phyloP scores from a whole-genome alignment of 129 eudicot genomes.

The Heracleum sosnowskyi region DNA sequence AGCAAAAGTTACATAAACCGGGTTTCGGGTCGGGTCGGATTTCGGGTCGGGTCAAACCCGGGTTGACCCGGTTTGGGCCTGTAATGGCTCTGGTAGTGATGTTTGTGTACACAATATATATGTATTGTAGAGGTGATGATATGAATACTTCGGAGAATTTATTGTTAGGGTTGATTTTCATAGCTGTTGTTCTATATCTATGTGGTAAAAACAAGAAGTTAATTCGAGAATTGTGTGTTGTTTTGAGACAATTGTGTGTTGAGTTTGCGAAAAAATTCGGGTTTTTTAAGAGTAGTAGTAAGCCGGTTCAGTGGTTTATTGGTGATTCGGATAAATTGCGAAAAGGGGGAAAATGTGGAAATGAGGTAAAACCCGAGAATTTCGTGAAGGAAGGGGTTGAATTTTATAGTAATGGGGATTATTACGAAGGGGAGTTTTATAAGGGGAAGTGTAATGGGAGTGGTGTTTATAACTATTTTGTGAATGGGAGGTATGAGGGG shows the following conservation, averaged over 20 bases:
- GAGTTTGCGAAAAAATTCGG: conserved; percentile 19
- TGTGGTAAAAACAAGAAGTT: conserved; percentile 28
- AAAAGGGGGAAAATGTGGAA: not conserved
- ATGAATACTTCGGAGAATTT: conserved; percentile 44
- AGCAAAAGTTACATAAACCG: conserved; percentile 28
- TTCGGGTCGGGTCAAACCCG: conserved; percentile 8
- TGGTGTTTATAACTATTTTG: conserved; percentile 71
- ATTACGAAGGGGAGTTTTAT: conserved; percentile 80
- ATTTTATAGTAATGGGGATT: conserved; percentile 77
- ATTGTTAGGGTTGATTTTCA: conserved; percentile 28
- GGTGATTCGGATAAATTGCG: conserved; percentile 18
- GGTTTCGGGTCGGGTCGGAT: not conserved
- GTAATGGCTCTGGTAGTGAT: conserved; percentile 6
- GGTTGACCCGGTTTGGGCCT: conserved; percentile 21
- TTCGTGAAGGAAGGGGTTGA: conserved; percentile 32
- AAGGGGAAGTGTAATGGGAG: conserved; percentile 80
- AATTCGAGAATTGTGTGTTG: not conserved
- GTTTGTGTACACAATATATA: conserved; percentile 21
- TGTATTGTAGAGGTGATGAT: conserved; percentile 12
- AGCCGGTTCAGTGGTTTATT: conserved; percentile 41
- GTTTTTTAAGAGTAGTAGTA: conserved; percentile 5
- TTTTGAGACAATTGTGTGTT: conserved; percentile 11
- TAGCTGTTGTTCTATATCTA: conserved; percentile 34
- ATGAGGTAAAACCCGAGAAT: not conserved
- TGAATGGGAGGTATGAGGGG: conserved; percentile 85